phyloP scores from a whole-genome alignment of 2,329 filamentous ascomycete genomes.

The Penicillium sclerotiorum region DNA sequence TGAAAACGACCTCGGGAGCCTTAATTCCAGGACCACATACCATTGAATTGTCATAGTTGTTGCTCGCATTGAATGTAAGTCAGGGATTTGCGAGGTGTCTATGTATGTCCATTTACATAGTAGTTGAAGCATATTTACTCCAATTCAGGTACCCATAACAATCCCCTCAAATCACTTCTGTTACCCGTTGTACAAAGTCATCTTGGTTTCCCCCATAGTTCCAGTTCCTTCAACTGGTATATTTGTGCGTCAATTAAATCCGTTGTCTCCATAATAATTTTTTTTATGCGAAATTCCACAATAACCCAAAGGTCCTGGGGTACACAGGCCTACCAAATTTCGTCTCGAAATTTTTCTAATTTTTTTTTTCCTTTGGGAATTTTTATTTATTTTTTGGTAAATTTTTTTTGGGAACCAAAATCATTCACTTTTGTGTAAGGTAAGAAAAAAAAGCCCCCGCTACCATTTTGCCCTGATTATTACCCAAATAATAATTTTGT shows the following conservation, averaged over 20 bases:
- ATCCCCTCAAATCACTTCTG: not conserved
- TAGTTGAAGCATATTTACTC: too few species aligned
- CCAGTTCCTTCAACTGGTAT: not conserved
- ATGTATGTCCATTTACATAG: too few species aligned
- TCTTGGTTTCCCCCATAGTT: not conserved
- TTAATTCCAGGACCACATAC: too few species aligned
- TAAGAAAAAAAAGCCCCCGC: conserved; percentile 19
- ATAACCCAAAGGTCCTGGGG: conserved; percentile 4
- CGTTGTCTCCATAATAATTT: conserved; percentile 12
- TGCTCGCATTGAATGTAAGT: too few species aligned
- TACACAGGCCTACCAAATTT: conserved; percentile 7
- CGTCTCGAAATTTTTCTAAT: not conserved
- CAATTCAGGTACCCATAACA: too few species aligned
- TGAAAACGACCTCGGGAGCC: not conserved
- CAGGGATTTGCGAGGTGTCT: too few species aligned
- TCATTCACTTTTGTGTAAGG: conserved; percentile 3
- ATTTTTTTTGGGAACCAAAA: not conserved
- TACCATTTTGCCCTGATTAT: conserved; percentile 26
- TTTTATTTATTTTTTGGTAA: not conserved
- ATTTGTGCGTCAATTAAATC: conserved; percentile 18
- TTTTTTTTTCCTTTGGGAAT: not conserved
- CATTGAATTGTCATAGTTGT: too few species aligned
- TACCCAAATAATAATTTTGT: conserved; percentile 32
- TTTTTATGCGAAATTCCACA: conserved; percentile 18
- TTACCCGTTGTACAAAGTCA: not conserved